Conservation (phyloP, 805 yeast species). For the Saccharomycopsis sp. region DNA sequence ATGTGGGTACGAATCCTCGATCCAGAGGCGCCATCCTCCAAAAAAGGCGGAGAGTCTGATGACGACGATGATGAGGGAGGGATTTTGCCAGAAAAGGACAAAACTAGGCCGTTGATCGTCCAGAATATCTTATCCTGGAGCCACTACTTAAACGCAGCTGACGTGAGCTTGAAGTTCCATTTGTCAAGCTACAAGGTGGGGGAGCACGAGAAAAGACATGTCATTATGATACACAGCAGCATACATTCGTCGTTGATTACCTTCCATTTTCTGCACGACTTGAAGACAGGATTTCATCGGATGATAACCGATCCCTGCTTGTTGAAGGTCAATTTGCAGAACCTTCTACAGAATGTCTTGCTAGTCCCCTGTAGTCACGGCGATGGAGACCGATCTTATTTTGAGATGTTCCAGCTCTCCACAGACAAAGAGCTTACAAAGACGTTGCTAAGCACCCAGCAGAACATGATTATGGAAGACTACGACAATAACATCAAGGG, state of each 20-base stretch:
- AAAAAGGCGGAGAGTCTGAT: not conserved
- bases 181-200: not conserved
- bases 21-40: not conserved
- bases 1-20: not conserved
- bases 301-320: not conserved
- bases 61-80: no score
- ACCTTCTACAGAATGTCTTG: not conserved
- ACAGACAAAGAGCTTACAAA: not conserved
- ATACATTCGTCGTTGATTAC: not conserved
- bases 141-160: constrained; percentile 51
- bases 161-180: constrained; percentile 37
- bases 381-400: not conserved
- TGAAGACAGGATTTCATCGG: not conserved
- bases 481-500: not conserved
- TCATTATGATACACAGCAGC: not conserved
- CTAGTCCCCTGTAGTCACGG: not conserved
- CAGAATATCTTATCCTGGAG: constrained; percentile 51
- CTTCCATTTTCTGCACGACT: not conserved
- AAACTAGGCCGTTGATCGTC: not conserved
- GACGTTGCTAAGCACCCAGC: not conserved
- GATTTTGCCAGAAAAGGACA: no score
- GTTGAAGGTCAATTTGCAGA: not conserved
- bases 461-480: not conserved
- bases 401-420: not conserved
- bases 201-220: not conserved